Conservation (phyloP, 495 filamentous ascomycete species). For the Cudoniella acicularis region DNA sequence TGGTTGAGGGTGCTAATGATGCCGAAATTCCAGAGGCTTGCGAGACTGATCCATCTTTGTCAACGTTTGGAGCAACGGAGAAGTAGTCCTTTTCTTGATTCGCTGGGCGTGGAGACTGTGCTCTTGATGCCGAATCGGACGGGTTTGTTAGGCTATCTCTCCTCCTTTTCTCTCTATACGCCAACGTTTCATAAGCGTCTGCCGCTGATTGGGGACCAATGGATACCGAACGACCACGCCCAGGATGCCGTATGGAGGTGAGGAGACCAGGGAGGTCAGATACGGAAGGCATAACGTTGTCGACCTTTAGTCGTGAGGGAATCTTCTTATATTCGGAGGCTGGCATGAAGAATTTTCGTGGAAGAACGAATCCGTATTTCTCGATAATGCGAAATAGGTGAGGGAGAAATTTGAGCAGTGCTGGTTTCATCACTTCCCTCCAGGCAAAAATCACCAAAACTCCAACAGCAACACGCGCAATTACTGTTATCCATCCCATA, state of each 20-base stretch:
- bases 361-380: conserved; percentile 69
- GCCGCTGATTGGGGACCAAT: conserved; percentile 93
- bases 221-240: conserved; percentile 74
- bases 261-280: conserved; percentile 78
- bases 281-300: conserved; percentile 82
- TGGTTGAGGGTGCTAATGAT: background rate
- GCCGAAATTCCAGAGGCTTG: conserved; percentile 24
- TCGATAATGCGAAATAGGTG: conserved; percentile 86
- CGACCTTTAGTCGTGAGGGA: conserved; percentile 69
- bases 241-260: conserved; percentile 72
- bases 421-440: conserved; percentile 83
- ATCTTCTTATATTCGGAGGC: conserved; percentile 88
- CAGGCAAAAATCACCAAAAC: conserved; percentile 82
- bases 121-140: background rate
- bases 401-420: conserved; percentile 70
- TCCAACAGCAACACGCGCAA: conserved; percentile 68
- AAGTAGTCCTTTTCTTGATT: conserved; percentile 1
- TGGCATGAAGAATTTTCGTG: conserved; percentile 82
- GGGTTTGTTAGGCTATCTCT: conserved; percentile 52
- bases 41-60: conserved; percentile 17
- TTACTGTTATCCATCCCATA: conserved; percentile 57
- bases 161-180: conserved; percentile 80
- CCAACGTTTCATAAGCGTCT: conserved; percentile 92
- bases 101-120: background rate
- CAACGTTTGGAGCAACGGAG: background rate